Evolutionary conservation across 208 protist species (phyloP).

Genomic region (Angomonas ambiguus): DNA sequence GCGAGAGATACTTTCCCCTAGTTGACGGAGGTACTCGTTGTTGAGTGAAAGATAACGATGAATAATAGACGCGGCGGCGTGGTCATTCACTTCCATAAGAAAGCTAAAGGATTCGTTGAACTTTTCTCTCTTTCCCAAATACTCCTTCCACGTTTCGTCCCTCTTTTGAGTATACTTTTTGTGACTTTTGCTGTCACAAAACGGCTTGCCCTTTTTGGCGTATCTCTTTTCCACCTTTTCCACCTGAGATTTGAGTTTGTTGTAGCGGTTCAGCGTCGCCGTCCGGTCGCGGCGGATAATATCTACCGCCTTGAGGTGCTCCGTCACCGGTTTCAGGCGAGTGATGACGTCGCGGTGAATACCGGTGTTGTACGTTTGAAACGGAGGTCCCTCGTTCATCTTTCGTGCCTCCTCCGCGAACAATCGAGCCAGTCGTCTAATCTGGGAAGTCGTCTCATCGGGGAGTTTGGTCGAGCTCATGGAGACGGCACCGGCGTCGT

Average conservation of each 20-base stretch:
- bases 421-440: conserved; percentile 37
- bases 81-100: conserved; percentile 68
- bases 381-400: conserved; percentile 54
- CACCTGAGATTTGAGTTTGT: conserved; percentile 48
- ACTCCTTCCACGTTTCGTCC: conserved; percentile 40
- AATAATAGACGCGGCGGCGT: conserved; percentile 58
- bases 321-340: conserved; percentile 41
- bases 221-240: conserved; percentile 56
- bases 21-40: conserved; percentile 51
- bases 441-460: conserved; percentile 36
- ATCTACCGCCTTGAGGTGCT: conserved; percentile 36
- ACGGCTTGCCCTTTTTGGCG: conserved; percentile 58
- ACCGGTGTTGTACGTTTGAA: conserved; percentile 54
- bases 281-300: conserved; percentile 23
- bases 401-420: conserved; percentile 47
- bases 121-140: conserved; percentile 25
- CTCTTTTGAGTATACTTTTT: conserved; percentile 46
- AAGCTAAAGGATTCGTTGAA: conserved; percentile 45
- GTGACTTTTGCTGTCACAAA: conserved; percentile 53
- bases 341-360: conserved; percentile 61
- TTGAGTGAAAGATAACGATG: conserved; percentile 59
- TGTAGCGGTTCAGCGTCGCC: conserved; percentile 37
- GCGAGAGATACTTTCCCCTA: conserved; percentile 33
- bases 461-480: conserved; percentile 31
- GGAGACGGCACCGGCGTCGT: conserved; percentile 20